Evolutionary conservation across 2,329 filamentous ascomycete genomes (phyloP).

Genomic region (Dendryphion nanum): DNA sequence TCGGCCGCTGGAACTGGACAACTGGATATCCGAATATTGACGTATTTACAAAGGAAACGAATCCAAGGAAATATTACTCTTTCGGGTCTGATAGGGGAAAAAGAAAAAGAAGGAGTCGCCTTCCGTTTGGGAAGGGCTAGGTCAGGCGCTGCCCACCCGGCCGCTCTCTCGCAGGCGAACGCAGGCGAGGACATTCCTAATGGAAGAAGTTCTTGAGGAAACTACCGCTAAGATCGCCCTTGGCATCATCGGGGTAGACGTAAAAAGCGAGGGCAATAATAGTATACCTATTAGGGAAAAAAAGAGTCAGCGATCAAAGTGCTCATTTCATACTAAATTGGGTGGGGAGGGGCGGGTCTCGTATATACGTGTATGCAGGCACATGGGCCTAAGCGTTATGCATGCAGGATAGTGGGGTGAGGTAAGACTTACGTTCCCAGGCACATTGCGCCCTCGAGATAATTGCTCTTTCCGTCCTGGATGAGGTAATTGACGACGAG

Average conservation of each 20-base stretch:
- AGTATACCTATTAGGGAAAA: conserved; percentile 43
- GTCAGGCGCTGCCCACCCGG: too few species aligned
- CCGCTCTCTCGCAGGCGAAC: too few species aligned
- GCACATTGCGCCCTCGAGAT: conserved; percentile 72
- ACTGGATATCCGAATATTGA: too few species aligned
- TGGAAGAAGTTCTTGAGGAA: conserved; percentile 28
- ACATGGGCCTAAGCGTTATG: too few species aligned
- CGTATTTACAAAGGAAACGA: too few species aligned
- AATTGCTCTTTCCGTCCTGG: conserved; percentile 81
- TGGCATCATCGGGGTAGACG: conserved; percentile 57
- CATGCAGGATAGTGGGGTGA: neutral
- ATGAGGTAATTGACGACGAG: conserved; percentile 88
- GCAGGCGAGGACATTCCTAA: too few species aligned
- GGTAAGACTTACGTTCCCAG: conserved; percentile 42
- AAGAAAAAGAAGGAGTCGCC: too few species aligned
- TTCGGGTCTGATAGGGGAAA: too few species aligned
- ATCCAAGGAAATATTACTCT: too few species aligned
- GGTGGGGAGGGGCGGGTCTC: neutral
- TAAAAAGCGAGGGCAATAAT: conserved; percentile 62
- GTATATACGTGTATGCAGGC: conserved; percentile 1
- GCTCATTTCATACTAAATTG: neutral
- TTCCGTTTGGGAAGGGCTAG: too few species aligned
- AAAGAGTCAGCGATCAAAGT: neutral
- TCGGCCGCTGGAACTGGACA: too few species aligned
- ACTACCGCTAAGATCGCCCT: conserved; percentile 26